A percentile compares a stretch with the other conserved stretches of the same genome.
These are phyloP conservation scores for Suillus hirtellus DNA, from an alignment of 768 basidiomycete genomes.

Conservation along the genomic window DNA sequence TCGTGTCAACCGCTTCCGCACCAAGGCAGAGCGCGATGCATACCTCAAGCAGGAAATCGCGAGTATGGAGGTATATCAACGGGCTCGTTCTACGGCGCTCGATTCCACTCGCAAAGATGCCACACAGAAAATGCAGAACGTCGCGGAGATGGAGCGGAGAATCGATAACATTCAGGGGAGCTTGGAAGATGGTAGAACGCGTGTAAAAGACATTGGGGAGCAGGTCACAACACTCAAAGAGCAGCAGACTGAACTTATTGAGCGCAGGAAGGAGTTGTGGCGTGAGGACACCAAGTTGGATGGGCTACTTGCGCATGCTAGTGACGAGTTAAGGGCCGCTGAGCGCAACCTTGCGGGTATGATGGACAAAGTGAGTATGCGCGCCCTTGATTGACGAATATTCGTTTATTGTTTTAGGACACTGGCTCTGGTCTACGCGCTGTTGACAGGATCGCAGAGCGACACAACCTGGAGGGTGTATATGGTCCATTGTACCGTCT, in stretches of 20 bases:
- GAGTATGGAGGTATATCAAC: conserved; percentile 61
- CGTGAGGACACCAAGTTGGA: conserved; percentile 90
- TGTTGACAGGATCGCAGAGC: conserved; percentile 79
- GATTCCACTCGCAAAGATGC: conserved; percentile 54
- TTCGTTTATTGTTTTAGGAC: conserved; percentile 52
- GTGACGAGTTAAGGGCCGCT: conserved; percentile 76
- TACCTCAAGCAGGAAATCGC: conserved; percentile 81
- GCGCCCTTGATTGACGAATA: background rate
- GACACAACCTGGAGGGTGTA: conserved; percentile 76
- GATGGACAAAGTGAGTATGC: conserved; percentile 84
- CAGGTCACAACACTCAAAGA: conserved; percentile 63
- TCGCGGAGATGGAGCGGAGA: conserved; percentile 59
- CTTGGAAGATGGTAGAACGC: conserved; percentile 64
- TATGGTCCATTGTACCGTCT: conserved; percentile 94
- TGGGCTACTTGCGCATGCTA: conserved; percentile 71
- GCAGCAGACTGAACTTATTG: conserved; percentile 65
- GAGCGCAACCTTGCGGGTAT: conserved; percentile 81
- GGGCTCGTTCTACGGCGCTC: conserved; percentile 56
- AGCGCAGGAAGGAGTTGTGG: conserved; percentile 92
- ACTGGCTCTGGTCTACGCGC: conserved; percentile 87
- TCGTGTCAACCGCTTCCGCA: conserved; percentile 80
- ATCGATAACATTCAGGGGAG: conserved; percentile 56
- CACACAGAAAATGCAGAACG: conserved; percentile 43
- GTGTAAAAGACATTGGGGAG: conserved; percentile 58
- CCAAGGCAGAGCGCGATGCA: conserved; percentile 79